Base-by-base conservation (phyloP, 164 flowering plant species). In the Buxus sempervirens region DNA sequence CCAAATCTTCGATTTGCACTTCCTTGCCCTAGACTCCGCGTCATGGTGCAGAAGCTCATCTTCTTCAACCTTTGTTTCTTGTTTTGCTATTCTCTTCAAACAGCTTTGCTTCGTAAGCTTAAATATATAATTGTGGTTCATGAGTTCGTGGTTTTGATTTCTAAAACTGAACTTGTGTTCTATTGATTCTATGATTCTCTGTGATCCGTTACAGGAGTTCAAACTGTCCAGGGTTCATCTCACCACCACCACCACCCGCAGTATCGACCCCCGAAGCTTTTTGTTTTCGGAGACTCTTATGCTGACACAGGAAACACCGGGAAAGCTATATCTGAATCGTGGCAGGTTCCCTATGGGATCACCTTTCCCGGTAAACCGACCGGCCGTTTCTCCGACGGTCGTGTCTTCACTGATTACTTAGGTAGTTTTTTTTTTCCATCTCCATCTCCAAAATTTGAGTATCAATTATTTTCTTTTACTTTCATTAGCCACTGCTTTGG, bases 301-400 rank as follows among this genome's bases (percentile, higher is more conserved):
- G 76, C 74, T 6, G 80, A 76, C n/a, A 79, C 80, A 4, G 82
- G 82, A 4, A 79, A 79, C 71, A 27, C 13, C 51, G 36, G 32
- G 26, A 76, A 65, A 24, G 25, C 76, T 0, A 0, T 65, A 10
- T 72, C 70, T 14, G 48, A n/a, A n/a, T n/a, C 82, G 16, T 79
- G 82, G 82, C 68, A 68, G 27, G 28, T 45, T 13, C 82, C 82
- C 6, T 79, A 79, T 42, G 82, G 82, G 15, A 53, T 62, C 74
- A 73, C 82, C 25, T 79, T 73, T 66, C 82, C 80, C 68, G 82
- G 82, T 41, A 76, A 76, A 51, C 78, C 82, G 21, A 42, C 77
- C 57, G 82, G 82, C 58, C 72, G 79, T 1, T 76, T 67, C 74
- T 79, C 82, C 63, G 78, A 79, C 22, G 82, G 82, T 62, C 82